Percentiles rank a stretch among this genome's conserved stretches.
These are phyloP conservation scores for Leucosporidium scottii DNA, from an alignment of 768 basidiomycete species.

Conservation along the genomic window DNA sequence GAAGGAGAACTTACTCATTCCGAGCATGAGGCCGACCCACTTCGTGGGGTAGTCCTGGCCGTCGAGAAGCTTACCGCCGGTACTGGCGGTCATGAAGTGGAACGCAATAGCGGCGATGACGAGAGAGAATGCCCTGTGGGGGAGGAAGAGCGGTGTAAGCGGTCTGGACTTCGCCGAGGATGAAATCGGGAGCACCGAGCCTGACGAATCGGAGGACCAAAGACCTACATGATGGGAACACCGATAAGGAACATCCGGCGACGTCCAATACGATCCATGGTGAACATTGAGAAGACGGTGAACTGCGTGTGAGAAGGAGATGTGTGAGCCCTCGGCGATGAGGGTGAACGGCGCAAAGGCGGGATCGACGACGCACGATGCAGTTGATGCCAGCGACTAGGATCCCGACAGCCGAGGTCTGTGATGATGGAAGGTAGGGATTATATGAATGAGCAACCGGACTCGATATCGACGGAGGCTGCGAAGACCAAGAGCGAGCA, in stretches of 20 bases:
- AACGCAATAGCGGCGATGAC: slow-evolving; percentile 73
- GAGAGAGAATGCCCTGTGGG: slow-evolving; percentile 39
- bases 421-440: slow-evolving; percentile 33
- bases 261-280: slow-evolving; percentile 4
- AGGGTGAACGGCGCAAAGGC: too few species aligned
- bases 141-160: too few species aligned
- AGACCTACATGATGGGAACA: slow-evolving; percentile 5
- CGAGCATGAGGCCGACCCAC: slow-evolving; percentile 60
- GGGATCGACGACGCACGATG: not conserved
- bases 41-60: slow-evolving; percentile 3
- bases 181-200: too few species aligned
- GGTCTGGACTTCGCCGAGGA: too few species aligned
- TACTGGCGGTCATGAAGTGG: slow-evolving; percentile 61
- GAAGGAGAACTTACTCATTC: slow-evolving; percentile 60
- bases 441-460: too few species aligned
- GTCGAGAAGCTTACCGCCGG: slow-evolving; percentile 4
- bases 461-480: too few species aligned
- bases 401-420: slow-evolving; percentile 64
- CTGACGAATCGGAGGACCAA: too few species aligned
- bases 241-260: slow-evolving; percentile 14
- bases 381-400: slow-evolving; percentile 2
- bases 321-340: too few species aligned
- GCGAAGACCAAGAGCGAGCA: too few species aligned
- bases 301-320: not conserved
- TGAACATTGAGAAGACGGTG: slow-evolving; percentile 4